Evolutionary conservation across 805 yeast species (phyloP).

Genomic region (Wickerhamomyces xylosicus): DNA sequence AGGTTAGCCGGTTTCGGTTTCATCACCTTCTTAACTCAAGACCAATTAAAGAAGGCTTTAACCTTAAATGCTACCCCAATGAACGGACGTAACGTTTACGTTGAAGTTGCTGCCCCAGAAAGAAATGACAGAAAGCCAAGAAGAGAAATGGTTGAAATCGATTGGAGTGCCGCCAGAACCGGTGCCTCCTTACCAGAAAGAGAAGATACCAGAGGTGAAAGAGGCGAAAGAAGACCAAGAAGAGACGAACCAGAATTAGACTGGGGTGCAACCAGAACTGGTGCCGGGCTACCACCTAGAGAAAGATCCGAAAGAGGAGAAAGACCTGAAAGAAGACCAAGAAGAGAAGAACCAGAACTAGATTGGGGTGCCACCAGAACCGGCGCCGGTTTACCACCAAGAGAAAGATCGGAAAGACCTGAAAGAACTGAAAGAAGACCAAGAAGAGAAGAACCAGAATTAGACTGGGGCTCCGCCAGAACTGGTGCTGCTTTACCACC

Average conservation of each 20-base stretch:
- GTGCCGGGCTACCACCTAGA: slow-evolving; percentile 15
- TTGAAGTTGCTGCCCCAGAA: slow-evolving; percentile 73
- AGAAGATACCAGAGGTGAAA: slow-evolving; percentile 14
- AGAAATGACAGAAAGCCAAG: slow-evolving; percentile 23
- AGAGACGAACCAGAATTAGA: slow-evolving; percentile 50
- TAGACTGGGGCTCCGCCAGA: slow-evolving; percentile 49
- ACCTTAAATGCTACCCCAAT: slow-evolving; percentile 59
- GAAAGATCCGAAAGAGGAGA: slow-evolving; percentile 21
- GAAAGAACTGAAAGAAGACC: slow-evolving; percentile 20
- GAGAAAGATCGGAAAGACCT: slow-evolving; percentile 20
- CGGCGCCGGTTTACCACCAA: slow-evolving; percentile 22
- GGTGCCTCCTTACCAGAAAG: slow-evolving; percentile 26
- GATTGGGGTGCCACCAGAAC: slow-evolving; percentile 36
- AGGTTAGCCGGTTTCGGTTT: slow-evolving; percentile 83
- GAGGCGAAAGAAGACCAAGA: slow-evolving; percentile 24
- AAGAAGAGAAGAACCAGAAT: slow-evolving; percentile 41
- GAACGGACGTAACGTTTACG: slow-evolving; percentile 60
- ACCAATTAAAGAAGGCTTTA: slow-evolving; percentile 66
- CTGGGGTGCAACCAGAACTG: slow-evolving; percentile 38
- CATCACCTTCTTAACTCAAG: slow-evolving; percentile 70
- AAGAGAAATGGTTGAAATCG: slow-evolving; percentile 27
- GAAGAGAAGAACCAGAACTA: slow-evolving; percentile 28
- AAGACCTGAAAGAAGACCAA: slow-evolving; percentile 16
- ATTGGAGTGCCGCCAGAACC: slow-evolving; percentile 26
- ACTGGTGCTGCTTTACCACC: slow-evolving; percentile 10